phyloP scores from a whole-genome alignment of 345 rosid genomes.

The Arabidopsis suecica region DNA sequence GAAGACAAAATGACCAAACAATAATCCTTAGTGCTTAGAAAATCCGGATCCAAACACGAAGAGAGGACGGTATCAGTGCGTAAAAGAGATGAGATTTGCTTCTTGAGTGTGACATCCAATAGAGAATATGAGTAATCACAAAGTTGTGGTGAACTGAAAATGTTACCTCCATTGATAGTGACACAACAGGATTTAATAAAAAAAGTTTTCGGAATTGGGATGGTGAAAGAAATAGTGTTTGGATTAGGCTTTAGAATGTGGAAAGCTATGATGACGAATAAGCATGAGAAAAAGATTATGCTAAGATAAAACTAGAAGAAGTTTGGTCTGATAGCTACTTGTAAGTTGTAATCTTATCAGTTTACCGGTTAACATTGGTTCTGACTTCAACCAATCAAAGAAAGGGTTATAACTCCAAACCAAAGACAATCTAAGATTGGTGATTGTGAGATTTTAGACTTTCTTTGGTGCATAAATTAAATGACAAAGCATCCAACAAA shows the following conservation, averaged over 20 bases:
- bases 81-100: constrained; percentile 21
- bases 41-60: constrained; percentile 18
- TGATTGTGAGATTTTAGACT: background rate
- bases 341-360: background rate
- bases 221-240: constrained; percentile 11
- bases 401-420: constrained; percentile 2
- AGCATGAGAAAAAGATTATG: constrained; percentile 15
- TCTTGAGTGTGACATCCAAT: constrained; percentile 34
- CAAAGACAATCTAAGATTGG: constrained; percentile 11
- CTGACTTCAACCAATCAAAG: constrained; percentile 7
- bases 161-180: constrained; percentile 29
- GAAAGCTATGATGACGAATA: constrained; percentile 13
- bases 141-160: constrained; percentile 36
- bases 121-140: constrained; percentile 8
- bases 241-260: background rate
- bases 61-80: constrained; percentile 30
- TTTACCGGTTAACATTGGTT: constrained; percentile 3
- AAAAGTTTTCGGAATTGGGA: constrained; percentile 19
- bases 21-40: background rate
- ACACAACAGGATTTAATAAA: background rate
- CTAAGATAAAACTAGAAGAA: constrained; percentile 31
- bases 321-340: constrained; percentile 11
- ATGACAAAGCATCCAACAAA: constrained; percentile 41
- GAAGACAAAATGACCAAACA: constrained; percentile 8
- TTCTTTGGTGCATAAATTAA: constrained; percentile 24